Evolutionary conservation across 2,329 filamentous ascomycete species (phyloP), one percentile per base, ranked within the genome.

Genomic region (Arachnomyces sp.): DNA sequence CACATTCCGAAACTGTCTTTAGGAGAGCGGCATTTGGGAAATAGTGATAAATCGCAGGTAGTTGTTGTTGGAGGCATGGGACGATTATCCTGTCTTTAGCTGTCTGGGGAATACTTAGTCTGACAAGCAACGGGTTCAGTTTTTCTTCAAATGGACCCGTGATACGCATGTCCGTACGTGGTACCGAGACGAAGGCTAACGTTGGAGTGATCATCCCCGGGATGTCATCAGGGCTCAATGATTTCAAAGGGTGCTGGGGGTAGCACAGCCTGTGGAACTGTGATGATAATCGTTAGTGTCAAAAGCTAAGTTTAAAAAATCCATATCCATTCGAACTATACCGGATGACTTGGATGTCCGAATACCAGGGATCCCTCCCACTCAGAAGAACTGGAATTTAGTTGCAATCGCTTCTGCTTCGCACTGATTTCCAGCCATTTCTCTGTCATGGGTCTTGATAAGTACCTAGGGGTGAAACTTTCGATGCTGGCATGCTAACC

Each of bases 261-360:
- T 45, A 39, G 30, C 47, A 49, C 2, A 41, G 32, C 12, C 45
- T 38, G 20, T 50, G 48, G n/a, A 40, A 47, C 47, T 49, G 29
- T 12, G 6, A 32, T n/a, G 29, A 17, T 20, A 15, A 9, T 13
- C 41, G 15, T 25, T 32, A 31, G 31, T 2, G 2, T 9, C 5
- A 25, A 25, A 25, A 3, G 8, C 8, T 36, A 5, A 28, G 17
- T 9, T 40, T 20, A 14, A 9, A 5, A 16, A 16, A 29, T 12
- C 12, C 4, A 16, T 41, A 25, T 5, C 20, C 5, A 25, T 25
- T 25, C 9, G 20, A 5, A 25, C 20, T 25, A 20, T 40, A 50
- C 48, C 6, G 48, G 48, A 42, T 50, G 48, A 7, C 18, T 49
- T 14, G 48, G 48, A 38, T 50, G 48, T n/a, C 48, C 47, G 12